Base-by-base conservation (phyloP, 176 grass and related monocot species). In the Aechmea fasciata region DNA sequence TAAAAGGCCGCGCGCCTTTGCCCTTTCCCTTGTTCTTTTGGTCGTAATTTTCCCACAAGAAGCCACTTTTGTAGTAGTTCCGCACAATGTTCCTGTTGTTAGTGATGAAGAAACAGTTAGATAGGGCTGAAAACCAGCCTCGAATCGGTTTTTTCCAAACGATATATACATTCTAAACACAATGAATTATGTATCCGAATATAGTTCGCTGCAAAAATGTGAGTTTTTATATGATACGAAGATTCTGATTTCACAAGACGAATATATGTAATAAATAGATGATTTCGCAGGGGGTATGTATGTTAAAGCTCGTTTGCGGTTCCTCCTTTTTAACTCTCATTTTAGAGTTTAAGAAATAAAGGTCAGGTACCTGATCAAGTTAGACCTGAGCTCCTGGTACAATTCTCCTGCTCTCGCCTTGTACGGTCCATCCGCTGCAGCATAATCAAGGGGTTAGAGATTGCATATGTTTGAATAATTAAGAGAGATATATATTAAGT, bases 41-140 rank as follows among this genome's bases (percentile, higher is more conserved):
- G 77, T 97, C 86, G 47, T 85, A 97, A 50, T 92, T 92, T 76
- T 92, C 94, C 88, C 89, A 97, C 73, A 97, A 92, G 75, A 92
- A 97, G 0, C 94, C 94, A 0, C 80, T 90, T 69, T 85, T 71
- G 14, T 87, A 50, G 77, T 92, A 97, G 57, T 92, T 97, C 48
- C 67, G 69, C 59, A 70, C 89, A 6, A 92, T 85, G 57, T 97
- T 97, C 69, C 94, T 97, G 74, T n/a, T 29, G 65, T 50, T 3
- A 41, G 33, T 41, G 33, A 41, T 7, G 6, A 41, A 41, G 29
- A 41, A 41, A 41, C 33, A 41, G 33, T 41, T 4, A 41, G 4
- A 41, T 41, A 41, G 33, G 33, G 33, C 33, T 41, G 33, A 3
- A 41, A 7, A 41, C 33, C 33, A 41, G 33, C 33, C 33, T 0